Evolutionary conservation across 352 stramenopile genomes (phyloP), one percentile per base, ranked within the genome.

Genomic region (Globisporangium splendens): DNA sequence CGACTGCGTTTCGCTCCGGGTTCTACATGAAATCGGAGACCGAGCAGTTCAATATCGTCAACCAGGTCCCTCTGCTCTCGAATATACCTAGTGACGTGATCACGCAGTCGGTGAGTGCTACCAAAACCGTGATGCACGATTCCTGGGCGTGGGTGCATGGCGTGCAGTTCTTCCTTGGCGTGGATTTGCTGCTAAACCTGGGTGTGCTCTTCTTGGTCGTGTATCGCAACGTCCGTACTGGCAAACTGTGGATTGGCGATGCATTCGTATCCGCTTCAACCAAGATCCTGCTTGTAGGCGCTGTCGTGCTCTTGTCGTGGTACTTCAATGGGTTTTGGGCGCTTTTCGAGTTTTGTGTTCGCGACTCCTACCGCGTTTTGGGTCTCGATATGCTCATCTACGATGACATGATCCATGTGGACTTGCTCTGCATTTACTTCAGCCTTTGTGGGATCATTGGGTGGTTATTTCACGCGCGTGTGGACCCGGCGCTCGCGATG

Each of bases 111-210:
- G 8, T 20, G 14, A 54, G 28, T n/a, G 10, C 2, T 3, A 51
- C 42, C 6, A 53, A 56, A 18, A 15, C 60, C 2, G 44, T 56
- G 15, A 8, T 66, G 39, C 53, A 48, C 21, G 44, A 62, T 35
- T 72, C 72, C 1, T 79, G 64, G 72, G 72, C 54, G 7, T 82
- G 72, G 72, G 64, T 78, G 31, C 72, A 79, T 28, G 63, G 59
- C 12, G 43, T 82, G 8, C 67, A 82, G 28, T 56, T 79, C 24
- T 56, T 79, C 43, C 69, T 82, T 4, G 67, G 54, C 1, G n/a
- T 75, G n/a, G 54, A 77, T 39, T 57, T 68, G 7, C 52, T 76
- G 1, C 56, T 69, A 13, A 70, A 59, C 8, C 47, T 82, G 1
- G 12, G 70, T 22, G 52, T 77, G 22, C 54, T 82, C 2, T 43